A percentile compares a stretch with the other conserved stretches of the same genome.
phyloP scores from a whole-genome alignment of 345 rosid genomes.

The Barbarea vulgaris region DNA sequence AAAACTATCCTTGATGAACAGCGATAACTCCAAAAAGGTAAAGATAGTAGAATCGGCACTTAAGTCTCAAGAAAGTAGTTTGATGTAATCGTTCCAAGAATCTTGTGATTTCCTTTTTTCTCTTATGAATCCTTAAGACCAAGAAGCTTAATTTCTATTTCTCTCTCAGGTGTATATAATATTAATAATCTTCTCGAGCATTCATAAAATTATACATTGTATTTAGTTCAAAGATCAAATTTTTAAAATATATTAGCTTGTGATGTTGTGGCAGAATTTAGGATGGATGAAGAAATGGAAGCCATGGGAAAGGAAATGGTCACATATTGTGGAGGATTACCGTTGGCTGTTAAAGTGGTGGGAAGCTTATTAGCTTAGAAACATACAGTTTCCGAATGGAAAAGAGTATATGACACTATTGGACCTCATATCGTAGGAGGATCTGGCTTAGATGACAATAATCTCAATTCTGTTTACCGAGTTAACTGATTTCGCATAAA shows the following conservation, averaged over 20 bases:
- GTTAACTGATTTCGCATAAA: neutral
- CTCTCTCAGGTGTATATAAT: neutral
- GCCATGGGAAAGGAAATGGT: slow-evolving; percentile 26
- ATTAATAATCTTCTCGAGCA: no score
- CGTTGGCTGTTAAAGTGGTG: slow-evolving; percentile 19
- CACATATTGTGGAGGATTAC: slow-evolving; percentile 25
- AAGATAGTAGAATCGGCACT: slow-evolving; percentile 69
- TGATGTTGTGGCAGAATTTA: neutral
- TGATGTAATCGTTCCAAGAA: no score
- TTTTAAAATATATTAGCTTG: neutral
- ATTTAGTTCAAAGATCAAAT: neutral
- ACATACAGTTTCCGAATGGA: slow-evolving; percentile 21
- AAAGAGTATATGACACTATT: slow-evolving; percentile 12
- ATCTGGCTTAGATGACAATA: slow-evolving; percentile 13
- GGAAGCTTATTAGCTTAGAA: slow-evolving; percentile 32
- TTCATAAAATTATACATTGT: no score
- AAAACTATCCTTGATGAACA: slow-evolving; percentile 72
- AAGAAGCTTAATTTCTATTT: no score
- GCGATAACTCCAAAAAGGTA: slow-evolving; percentile 66
- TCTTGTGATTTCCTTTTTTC: no score
- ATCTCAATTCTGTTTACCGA: slow-evolving; percentile 22
- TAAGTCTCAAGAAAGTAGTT: slow-evolving; percentile 50
- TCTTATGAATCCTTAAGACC: no score
- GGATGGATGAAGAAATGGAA: neutral
- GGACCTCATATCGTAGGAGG: slow-evolving; percentile 11